Evolutionary conservation across 345 rosid genomes (phyloP), one percentile per base, ranked within the genome.

Genomic region (Eucalyptus marginata): DNA sequence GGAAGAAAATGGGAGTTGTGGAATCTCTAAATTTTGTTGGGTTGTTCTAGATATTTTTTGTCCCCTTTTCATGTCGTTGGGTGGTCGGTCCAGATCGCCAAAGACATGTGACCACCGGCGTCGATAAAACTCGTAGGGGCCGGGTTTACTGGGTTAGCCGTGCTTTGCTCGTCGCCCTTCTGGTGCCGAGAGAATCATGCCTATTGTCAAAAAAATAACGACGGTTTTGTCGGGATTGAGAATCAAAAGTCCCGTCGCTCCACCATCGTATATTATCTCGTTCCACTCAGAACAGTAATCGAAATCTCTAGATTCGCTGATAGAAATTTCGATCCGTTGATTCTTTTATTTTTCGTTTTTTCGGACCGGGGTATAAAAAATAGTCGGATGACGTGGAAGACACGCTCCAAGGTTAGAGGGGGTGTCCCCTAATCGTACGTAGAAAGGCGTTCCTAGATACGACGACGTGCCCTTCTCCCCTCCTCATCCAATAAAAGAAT

Each of bases 351-450:
- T 20, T 18, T 76, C 0, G 4, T 11, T 5, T 36, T 18, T 71
- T 5, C 5, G 29, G 84, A 2, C 5, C 0, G 84, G 83, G 13
- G 2, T 6, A 20, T 40, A 6, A 76, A 76, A 18, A 36, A 47
- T 49, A 87, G 54, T 87, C 85, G 3, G 54, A 79, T 88, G 94
- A 94, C 93, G 95, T 94, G 94, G 91, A 88, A 87, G 92, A 91
- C 97, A 95, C 93, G 96, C 95, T 93, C 97, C 97, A 91, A 87
- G 58, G 59, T 66, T 87, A 3, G n/a, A 47, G 88, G 88, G 80
- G 40, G 2, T 81, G 54, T 51, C 22, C 62, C 85, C 85, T 49
- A n/a, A 49, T 52, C 64, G 13, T 40, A 76, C 27, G 84, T 76
- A 76, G 84, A 36, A 76, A 76, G 8, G 84, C 24, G 47, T 40